phyloP scores from a whole-genome alignment of 192 early-diverging fungal genomes.

The Backusella macrospora region DNA sequence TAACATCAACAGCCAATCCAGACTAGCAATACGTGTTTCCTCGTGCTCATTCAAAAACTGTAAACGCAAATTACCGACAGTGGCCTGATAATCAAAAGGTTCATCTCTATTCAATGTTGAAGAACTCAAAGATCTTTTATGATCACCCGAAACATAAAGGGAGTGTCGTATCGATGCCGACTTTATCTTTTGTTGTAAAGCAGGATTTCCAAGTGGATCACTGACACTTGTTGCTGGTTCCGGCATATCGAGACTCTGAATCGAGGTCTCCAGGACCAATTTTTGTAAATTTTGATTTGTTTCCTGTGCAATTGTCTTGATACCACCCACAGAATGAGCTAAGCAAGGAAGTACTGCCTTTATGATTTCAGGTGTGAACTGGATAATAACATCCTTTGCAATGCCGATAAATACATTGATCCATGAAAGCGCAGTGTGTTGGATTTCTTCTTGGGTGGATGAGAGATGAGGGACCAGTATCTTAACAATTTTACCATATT shows the following conservation, averaged over 20 bases:
- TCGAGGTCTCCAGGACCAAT: constrained; percentile 69
- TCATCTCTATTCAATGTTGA: constrained; percentile 37
- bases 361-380: constrained; percentile 80
- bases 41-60: constrained; percentile 89
- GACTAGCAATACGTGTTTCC: constrained; percentile 86
- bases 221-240: constrained; percentile 30
- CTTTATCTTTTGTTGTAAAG: not conserved
- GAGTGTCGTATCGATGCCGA: not conserved
- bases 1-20: constrained; percentile 98
- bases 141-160: not conserved
- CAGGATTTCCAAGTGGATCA: constrained; percentile 2
- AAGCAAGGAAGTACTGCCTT: constrained; percentile 85
- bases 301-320: constrained; percentile 76
- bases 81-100: constrained; percentile 84
- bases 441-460: constrained; percentile 84
- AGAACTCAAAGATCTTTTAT: not conserved
- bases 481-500: constrained; percentile 82
- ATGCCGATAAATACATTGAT: constrained; percentile 86
- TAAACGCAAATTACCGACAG: constrained; percentile 76
- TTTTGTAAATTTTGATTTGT: constrained; percentile 80
- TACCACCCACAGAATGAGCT: constrained; percentile 71
- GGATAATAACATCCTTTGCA: constrained; percentile 81
- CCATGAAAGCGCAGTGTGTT: constrained; percentile 91
- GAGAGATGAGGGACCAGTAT: constrained; percentile 86
- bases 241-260: constrained; percentile 22